These are phyloP conservation scores for Tylopilus sp. DNA, from an alignment of 1,284 basidiomycete species.

Conservation along the genomic window DNA sequence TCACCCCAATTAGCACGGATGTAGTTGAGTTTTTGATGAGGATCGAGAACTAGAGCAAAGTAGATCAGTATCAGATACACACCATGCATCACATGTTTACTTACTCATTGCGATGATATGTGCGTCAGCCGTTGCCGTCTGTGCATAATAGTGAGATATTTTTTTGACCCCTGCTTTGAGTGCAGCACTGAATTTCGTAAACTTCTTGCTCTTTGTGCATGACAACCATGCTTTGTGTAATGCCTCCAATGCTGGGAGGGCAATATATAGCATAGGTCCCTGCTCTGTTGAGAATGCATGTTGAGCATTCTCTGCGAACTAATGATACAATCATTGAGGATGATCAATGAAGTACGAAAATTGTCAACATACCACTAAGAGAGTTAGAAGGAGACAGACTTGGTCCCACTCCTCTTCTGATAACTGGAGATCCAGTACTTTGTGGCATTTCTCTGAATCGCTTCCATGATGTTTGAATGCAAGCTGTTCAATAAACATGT, in stretches of 20 bases:
- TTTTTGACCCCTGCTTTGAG: slow-evolving; percentile 27
- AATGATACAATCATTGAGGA: not conserved
- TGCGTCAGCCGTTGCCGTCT: slow-evolving; percentile 1
- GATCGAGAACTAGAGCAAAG: slow-evolving; percentile 11
- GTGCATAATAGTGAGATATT: slow-evolving; percentile 25
- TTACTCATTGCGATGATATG: slow-evolving; percentile 23
- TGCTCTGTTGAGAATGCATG: slow-evolving; percentile 13
- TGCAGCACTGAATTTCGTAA: slow-evolving; percentile 15
- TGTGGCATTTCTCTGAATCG: slow-evolving; percentile 1
- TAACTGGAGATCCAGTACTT: slow-evolving; percentile 3
- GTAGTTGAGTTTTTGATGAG: slow-evolving; percentile 18
- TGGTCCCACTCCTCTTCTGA: slow-evolving; percentile 7
- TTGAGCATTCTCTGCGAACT: slow-evolving; percentile 20
- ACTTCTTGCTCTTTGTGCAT: not conserved
- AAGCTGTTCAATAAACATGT: slow-evolving; percentile 6
- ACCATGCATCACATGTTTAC: slow-evolving; percentile 21
- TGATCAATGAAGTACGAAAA: too few relatives aligned
- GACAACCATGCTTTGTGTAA: slow-evolving; percentile 27
- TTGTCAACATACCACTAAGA: slow-evolving; percentile 4
- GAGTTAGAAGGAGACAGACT: not conserved
- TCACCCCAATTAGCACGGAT: slow-evolving; percentile 22
- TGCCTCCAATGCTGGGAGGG: slow-evolving; percentile 26
- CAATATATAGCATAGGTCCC: not conserved
- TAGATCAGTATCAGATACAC: slow-evolving; percentile 18
- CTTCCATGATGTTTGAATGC: slow-evolving; percentile 7